A percentile compares a stretch with the other conserved stretches of the same genome.
phyloP scores from a whole-genome alignment of 306 rosid species.

The Trifolium dubium region DNA sequence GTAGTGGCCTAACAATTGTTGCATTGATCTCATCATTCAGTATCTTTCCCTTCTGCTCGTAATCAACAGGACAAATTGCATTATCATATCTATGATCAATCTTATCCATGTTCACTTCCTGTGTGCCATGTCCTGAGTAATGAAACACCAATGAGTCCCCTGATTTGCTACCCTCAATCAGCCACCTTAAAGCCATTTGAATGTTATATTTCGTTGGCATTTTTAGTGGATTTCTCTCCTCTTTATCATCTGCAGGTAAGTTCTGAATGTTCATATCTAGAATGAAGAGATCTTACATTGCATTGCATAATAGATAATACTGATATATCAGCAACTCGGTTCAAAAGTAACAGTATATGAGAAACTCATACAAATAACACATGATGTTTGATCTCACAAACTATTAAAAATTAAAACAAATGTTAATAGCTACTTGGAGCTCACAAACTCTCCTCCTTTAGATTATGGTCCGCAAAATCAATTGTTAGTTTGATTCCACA shows the following conservation, averaged over 20 bases:
- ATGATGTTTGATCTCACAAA: not conserved
- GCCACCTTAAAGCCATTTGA: slow-evolving; percentile 58
- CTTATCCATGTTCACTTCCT: slow-evolving; percentile 50
- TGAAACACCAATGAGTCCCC: slow-evolving; percentile 70
- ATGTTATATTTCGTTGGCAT: slow-evolving; percentile 66
- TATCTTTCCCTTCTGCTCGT: slow-evolving; percentile 54
- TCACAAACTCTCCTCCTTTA: not conserved
- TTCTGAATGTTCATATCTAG: not conserved
- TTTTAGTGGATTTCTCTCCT: slow-evolving; percentile 48
- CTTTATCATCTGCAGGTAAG: slow-evolving; percentile 45
- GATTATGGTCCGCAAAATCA: not conserved
- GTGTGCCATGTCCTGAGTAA: slow-evolving; percentile 68
- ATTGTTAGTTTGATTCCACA: not conserved
- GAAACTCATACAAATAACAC: not conserved
- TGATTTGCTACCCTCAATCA: slow-evolving; percentile 56
- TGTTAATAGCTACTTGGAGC: not conserved
- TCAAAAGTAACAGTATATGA: not conserved
- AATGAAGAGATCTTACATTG: slow-evolving; percentile 1
- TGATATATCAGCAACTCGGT: not conserved
- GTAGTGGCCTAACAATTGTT: slow-evolving; percentile 64
- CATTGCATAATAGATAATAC: not conserved
- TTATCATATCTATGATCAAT: slow-evolving; percentile 56
- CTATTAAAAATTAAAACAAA: not conserved
- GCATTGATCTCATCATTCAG: slow-evolving; percentile 67
- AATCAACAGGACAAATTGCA: slow-evolving; percentile 66